Percentiles rank a stretch among this genome's conserved stretches.
These are phyloP conservation scores for Umbelopsis ramanniana DNA, from an alignment of 192 early-diverging fungal species.

Conservation along the genomic window DNA sequence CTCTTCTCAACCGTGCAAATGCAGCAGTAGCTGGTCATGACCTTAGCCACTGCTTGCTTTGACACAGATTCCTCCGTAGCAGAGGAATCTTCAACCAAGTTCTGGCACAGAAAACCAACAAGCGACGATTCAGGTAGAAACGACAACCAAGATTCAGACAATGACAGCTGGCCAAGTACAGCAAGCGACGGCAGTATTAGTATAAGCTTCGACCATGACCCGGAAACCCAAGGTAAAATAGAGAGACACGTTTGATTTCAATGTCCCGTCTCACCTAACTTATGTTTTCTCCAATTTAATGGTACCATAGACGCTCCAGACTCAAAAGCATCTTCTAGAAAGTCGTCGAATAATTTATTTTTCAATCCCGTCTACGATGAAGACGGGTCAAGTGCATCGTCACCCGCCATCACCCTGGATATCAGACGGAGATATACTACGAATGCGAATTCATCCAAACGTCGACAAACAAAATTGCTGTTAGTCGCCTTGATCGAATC, in stretches of 20 bases:
- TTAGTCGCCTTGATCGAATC: conserved; percentile 90
- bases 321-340: conserved; percentile 18
- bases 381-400: neutral
- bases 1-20: conserved; percentile 1
- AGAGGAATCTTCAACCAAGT: conserved; percentile 18
- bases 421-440: neutral
- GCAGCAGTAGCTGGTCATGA: conserved; percentile 14
- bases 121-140: conserved; percentile 9
- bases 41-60: conserved; percentile 20
- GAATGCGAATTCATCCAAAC: conserved; percentile 2
- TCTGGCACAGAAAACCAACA: conserved; percentile 2
- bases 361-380: neutral
- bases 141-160: conserved; percentile 15
- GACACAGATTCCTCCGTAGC: conserved; percentile 21
- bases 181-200: conserved; percentile 3
- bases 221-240: neutral
- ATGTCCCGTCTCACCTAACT: neutral
- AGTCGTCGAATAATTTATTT: conserved; percentile 14
- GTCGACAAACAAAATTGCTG: conserved; percentile 76
- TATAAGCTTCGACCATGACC: neutral
- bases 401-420: neutral
- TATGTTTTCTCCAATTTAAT: neutral
- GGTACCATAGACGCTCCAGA: neutral
- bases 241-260: neutral
- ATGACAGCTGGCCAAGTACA: conserved; percentile 3